A percentile compares a stretch with the other conserved stretches of the same genome.
Evolutionary conservation across 2,329 filamentous ascomycete species (phyloP).

Genomic region (Apiospora koreana): DNA sequence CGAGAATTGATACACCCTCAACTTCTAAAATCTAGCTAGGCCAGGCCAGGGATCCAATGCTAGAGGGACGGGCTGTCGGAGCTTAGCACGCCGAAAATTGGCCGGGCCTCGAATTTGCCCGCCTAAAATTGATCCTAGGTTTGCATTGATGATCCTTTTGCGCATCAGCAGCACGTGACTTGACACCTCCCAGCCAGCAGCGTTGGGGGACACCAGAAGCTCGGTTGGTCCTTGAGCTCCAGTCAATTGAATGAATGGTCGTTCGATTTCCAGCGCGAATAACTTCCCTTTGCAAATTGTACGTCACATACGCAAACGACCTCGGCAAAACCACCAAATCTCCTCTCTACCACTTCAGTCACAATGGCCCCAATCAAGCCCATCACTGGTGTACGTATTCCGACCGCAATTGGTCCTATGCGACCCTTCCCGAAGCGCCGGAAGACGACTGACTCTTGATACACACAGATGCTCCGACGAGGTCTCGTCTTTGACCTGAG

Average conservation of each 20-base stretch:
- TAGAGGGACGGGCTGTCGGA: background rate
- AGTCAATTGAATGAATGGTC: slow-evolving; percentile 8
- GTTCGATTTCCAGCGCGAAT: slow-evolving; percentile 19
- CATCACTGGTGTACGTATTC: slow-evolving; percentile 59
- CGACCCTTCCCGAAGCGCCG: background rate
- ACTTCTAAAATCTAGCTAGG: background rate
- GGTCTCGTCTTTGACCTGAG: slow-evolving; percentile 58
- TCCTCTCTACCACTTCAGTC: slow-evolving; percentile 13
- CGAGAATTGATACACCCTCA: slow-evolving; percentile 3
- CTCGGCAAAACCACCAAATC: slow-evolving; percentile 16
- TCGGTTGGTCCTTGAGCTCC: background rate
- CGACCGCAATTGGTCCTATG: slow-evolving; percentile 12
- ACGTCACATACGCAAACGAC: slow-evolving; percentile 11
- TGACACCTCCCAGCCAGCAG: slow-evolving; percentile 9
- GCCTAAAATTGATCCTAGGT: background rate
- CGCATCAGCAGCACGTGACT: slow-evolving; percentile 15
- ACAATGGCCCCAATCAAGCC: slow-evolving; percentile 41
- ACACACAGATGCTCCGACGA: slow-evolving; percentile 58
- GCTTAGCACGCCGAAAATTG: background rate
- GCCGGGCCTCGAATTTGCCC: background rate
- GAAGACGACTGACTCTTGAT: slow-evolving; percentile 34
- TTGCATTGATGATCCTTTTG: background rate
- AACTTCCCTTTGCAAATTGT: slow-evolving; percentile 11
- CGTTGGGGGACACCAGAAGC: background rate
- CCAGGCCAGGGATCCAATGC: background rate